Evolutionary conservation across 345 rosid species (phyloP).

Genomic region (Clausena lansium): DNA sequence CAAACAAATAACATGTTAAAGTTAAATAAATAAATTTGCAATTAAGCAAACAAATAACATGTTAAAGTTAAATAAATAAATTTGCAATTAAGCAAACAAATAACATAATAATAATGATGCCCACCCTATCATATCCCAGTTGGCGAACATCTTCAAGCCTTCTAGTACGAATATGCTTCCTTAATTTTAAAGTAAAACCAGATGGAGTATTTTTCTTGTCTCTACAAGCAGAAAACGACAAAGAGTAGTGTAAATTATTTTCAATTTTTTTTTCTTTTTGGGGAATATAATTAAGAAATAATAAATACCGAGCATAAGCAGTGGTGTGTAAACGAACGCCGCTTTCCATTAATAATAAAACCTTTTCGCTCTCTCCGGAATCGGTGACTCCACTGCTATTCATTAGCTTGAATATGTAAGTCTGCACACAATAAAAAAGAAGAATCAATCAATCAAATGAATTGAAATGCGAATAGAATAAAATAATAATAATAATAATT

Average conservation of each 20-base stretch:
- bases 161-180: slow-evolving; percentile 91
- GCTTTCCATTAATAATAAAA: slow-evolving; percentile 86
- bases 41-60: neutral
- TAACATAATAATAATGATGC: no score
- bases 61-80: no score
- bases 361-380: slow-evolving; percentile 98
- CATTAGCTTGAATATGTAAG: slow-evolving; percentile 93
- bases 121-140: slow-evolving; percentile 95
- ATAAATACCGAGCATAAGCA: slow-evolving; percentile 69
- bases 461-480: neutral
- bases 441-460: no score
- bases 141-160: slow-evolving; percentile 98
- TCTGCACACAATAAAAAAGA: slow-evolving; percentile 36
- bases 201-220: slow-evolving; percentile 98
- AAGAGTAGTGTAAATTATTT: neutral
- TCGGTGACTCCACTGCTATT: slow-evolving; percentile 95
- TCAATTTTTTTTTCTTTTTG: no score
- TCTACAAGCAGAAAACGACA: slow-evolving; percentile 33
- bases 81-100: neutral
- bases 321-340: slow-evolving; percentile 94
- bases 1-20: no score
- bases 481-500: no score
- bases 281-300: neutral
- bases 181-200: slow-evolving; percentile 88
- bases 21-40: no score